These are phyloP conservation scores for Balakata baccata DNA, from an alignment of 345 rosid genomes.

Conservation along the genomic window DNA sequence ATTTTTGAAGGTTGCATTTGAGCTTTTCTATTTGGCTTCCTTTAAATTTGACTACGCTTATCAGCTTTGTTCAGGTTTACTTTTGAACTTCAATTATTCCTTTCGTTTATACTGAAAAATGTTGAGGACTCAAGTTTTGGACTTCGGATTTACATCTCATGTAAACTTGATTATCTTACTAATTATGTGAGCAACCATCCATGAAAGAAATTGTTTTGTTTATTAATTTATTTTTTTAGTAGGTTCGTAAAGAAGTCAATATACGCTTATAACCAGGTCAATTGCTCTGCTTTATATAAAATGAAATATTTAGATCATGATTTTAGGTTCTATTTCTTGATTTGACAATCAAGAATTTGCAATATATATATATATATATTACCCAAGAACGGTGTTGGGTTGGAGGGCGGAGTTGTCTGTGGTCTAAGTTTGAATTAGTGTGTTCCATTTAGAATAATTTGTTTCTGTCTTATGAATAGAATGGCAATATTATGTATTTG, in stretches of 20 bases:
- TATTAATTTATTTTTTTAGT: too few relatives aligned
- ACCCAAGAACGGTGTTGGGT: not conserved
- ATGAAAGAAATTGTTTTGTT: too few relatives aligned
- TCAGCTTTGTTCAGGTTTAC: not conserved
- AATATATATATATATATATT: too few relatives aligned
- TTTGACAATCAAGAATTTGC: not conserved
- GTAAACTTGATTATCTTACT: too few relatives aligned
- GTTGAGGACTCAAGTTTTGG: constrained; percentile 1
- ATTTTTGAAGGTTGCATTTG: not conserved
- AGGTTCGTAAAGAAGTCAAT: too few relatives aligned
- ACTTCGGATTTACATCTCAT: not conserved
- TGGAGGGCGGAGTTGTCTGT: not conserved
- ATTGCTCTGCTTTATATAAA: too few relatives aligned
- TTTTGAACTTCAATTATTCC: not conserved
- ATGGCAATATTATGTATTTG: not conserved
- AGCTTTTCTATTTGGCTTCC: not conserved
- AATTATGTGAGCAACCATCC: too few relatives aligned
- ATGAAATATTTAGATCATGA: too few relatives aligned
- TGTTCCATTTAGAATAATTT: not conserved
- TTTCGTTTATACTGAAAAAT: not conserved
- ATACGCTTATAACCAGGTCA: too few relatives aligned
- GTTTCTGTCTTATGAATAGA: not conserved
- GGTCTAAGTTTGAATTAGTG: not conserved
- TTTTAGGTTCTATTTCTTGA: too few relatives aligned
- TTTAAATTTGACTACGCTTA: not conserved